A percentile compares a stretch with the other conserved stretches of the same genome.
phyloP scores from a whole-genome alignment of 1,284 basidiomycete species.

The Dichomitus squalens region DNA sequence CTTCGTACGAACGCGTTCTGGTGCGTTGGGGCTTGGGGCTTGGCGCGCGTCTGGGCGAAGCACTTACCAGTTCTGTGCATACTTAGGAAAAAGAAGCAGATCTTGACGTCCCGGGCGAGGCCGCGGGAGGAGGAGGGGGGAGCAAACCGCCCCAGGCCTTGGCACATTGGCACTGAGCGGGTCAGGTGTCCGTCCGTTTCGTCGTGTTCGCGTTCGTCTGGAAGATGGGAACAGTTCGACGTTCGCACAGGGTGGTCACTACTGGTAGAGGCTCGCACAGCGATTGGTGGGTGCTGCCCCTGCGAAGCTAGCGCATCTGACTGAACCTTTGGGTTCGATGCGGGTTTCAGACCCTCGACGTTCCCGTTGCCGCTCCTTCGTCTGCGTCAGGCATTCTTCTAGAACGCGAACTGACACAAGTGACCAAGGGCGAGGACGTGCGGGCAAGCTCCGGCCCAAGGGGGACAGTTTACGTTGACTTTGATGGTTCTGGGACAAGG shows the following conservation, averaged over 20 bases:
- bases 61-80: neutral
- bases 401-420: too few relatives aligned
- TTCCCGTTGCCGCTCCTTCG: neutral
- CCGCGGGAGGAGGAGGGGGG: neutral
- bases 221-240: too few relatives aligned
- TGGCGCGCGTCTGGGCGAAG: neutral
- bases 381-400: neutral
- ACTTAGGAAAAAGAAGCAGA: conserved; percentile 14
- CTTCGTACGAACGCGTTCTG: neutral
- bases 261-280: too few relatives aligned
- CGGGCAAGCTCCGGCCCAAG: neutral
- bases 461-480: neutral
- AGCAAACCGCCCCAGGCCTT: too few relatives aligned
- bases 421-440: neutral
- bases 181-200: too few relatives aligned
- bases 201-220: too few relatives aligned
- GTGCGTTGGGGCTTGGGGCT: neutral
- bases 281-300: too few relatives aligned
- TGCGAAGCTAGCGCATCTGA: too few relatives aligned
- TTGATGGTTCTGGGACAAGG: neutral
- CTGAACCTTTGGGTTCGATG: neutral
- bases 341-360: neutral
- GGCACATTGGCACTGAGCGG: too few relatives aligned
- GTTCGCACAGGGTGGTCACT: too few relatives aligned
- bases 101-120: too few relatives aligned